phyloP scores from a whole-genome alignment of 441 rosid genomes.

The Geranium incanum region DNA sequence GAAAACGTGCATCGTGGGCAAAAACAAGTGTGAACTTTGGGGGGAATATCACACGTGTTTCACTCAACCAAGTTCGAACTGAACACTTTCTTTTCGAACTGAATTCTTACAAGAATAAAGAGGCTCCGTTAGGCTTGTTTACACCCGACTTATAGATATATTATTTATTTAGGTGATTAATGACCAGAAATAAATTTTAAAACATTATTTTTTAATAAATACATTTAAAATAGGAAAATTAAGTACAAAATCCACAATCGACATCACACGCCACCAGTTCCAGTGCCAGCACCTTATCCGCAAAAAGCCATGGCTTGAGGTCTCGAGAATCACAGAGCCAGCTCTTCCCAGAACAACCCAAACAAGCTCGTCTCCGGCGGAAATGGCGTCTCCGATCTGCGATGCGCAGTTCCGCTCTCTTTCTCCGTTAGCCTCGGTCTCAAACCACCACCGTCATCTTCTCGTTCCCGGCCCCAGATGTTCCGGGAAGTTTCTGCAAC shows the following conservation, averaged over 20 bases:
- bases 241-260: not conserved
- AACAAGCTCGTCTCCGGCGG: not conserved
- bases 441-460: slow-evolving; percentile 18
- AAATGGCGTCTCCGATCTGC: slow-evolving; percentile 51
- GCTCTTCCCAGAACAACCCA: not conserved
- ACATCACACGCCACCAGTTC: not conserved
- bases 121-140: too few relatives aligned
- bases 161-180: too few relatives aligned
- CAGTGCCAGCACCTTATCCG: not conserved
- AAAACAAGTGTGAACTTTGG: too few relatives aligned
- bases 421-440: slow-evolving; percentile 35
- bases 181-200: too few relatives aligned
- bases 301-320: slow-evolving; percentile 1
- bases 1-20: too few relatives aligned
- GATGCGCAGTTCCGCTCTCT: slow-evolving; percentile 34
- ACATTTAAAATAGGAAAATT: not conserved
- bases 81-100: too few relatives aligned
- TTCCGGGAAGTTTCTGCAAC: slow-evolving; percentile 20
- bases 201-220: too few relatives aligned
- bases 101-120: too few relatives aligned
- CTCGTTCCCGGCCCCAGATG: not conserved
- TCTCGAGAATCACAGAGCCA: not conserved
- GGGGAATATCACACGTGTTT: too few relatives aligned
- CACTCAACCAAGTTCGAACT: too few relatives aligned
- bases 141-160: too few relatives aligned